Evolutionary conservation across 768 basidiomycete species (phyloP).

Genomic region (Russula sp.): DNA sequence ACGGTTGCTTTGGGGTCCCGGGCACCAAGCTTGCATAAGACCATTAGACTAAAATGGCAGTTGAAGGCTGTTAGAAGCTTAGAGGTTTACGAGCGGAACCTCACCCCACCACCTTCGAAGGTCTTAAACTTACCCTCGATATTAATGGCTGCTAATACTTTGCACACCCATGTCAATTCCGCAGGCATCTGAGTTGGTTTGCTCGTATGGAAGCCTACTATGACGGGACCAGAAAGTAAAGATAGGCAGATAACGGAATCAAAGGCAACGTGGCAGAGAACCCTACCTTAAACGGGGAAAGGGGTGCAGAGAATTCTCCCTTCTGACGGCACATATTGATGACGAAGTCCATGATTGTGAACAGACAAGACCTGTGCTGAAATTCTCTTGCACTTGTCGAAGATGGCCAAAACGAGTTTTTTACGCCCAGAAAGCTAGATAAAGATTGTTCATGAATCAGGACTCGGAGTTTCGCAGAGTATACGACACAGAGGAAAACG

Average conservation of each 20-base stretch:
- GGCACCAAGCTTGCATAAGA: not conserved
- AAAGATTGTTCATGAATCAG: not conserved
- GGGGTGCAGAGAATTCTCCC: too few species aligned
- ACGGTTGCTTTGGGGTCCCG: not conserved
- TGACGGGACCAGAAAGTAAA: too few species aligned
- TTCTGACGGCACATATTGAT: too few species aligned
- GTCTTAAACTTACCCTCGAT: not conserved
- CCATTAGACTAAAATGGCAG: not conserved
- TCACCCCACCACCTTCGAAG: not conserved
- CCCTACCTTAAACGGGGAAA: too few species aligned
- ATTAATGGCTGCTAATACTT: not conserved
- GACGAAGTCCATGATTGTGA: too few species aligned
- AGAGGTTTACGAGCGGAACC: not conserved
- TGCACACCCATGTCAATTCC: not conserved
- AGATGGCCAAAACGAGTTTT: not conserved
- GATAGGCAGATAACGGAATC: too few species aligned
- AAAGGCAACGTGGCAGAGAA: too few species aligned
- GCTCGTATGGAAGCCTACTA: too few species aligned
- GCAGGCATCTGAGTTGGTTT: not conserved
- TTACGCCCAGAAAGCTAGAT: not conserved
- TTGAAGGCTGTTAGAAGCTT: not conserved
- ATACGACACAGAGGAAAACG: not conserved
- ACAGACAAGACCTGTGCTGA: too few species aligned
- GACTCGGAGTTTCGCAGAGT: not conserved
- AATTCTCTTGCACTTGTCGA: not conserved